Percentiles rank a stretch among this genome's conserved stretches.
phyloP scores from a whole-genome alignment of 2,329 filamentous ascomycete genomes.

The Venturia aucupariae region DNA sequence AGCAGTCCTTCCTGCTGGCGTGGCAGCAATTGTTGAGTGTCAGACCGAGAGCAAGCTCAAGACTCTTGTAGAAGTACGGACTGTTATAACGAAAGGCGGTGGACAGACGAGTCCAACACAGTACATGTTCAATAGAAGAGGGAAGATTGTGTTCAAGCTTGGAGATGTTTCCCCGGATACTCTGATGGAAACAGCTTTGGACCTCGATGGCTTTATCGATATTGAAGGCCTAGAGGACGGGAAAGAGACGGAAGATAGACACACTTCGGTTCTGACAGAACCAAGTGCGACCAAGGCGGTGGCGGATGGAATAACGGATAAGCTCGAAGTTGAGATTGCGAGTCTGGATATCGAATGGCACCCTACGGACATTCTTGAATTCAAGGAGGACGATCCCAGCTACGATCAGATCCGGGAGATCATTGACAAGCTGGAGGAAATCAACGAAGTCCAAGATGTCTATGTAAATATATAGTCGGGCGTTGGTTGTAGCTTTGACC shows the following conservation, averaged over 20 bases:
- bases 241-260: constrained; percentile 9
- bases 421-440: constrained; percentile 14
- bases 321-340: constrained; percentile 57
- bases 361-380: constrained; percentile 64
- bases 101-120: constrained; percentile 64
- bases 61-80: constrained; percentile 62
- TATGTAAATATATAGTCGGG: constrained; percentile 8
- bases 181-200: constrained; percentile 70
- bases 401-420: constrained; percentile 8
- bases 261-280: constrained; percentile 62
- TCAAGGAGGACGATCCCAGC: constrained; percentile 27
- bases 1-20: constrained; percentile 63
- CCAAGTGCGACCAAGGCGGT: constrained; percentile 55
- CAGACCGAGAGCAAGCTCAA: constrained; percentile 75
- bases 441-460: constrained; percentile 8
- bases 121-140: constrained; percentile 79
- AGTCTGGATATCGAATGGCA: constrained; percentile 78
- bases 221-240: constrained; percentile 40
- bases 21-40: constrained; percentile 73
- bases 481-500: neutral
- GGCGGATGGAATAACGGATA: constrained; percentile 53
- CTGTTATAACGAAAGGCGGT: constrained; percentile 58
- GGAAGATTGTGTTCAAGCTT: constrained; percentile 60
- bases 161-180: constrained; percentile 54
- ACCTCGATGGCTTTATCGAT: constrained; percentile 71